Percentiles rank a stretch among this genome's conserved stretches.
phyloP scores from a whole-genome alignment of 768 basidiomycete species.

The Brasilioporus rufonigricans region DNA sequence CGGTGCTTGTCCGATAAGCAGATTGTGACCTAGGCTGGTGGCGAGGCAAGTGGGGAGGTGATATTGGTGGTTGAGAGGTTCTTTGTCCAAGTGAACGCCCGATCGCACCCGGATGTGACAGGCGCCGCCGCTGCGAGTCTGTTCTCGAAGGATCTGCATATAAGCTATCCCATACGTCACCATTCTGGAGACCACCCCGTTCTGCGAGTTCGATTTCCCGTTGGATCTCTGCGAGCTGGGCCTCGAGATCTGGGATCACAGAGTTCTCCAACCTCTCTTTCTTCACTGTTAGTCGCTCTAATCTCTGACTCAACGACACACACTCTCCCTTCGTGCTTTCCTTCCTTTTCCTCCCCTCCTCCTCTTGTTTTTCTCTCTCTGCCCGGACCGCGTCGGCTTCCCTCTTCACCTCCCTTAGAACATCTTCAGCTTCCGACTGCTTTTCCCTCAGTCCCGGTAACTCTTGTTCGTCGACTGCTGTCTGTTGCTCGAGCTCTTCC shows the following conservation, averaged over 20 bases:
- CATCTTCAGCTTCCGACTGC: constrained; percentile 41
- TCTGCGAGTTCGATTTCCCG: constrained; percentile 51
- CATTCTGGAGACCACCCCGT: constrained; percentile 26
- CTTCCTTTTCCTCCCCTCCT: constrained; percentile 49
- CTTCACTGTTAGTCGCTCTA: constrained; percentile 67
- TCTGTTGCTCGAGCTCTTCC: constrained; percentile 42
- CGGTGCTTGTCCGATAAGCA: constrained; percentile 19
- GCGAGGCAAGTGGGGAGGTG: constrained; percentile 27
- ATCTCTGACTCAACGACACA: constrained; percentile 48
- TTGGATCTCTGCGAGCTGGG: constrained; percentile 57
- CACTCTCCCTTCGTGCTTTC: constrained; percentile 62
- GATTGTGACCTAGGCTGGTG: constrained; percentile 29
- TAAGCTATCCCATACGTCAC: constrained; percentile 14
- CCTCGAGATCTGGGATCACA: constrained; percentile 65
- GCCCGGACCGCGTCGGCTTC: constrained; percentile 46
- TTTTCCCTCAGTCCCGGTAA: constrained; percentile 40
- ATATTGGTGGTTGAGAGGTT: constrained; percentile 18
- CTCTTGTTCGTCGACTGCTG: constrained; percentile 37
- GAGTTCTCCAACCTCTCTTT: constrained; percentile 62
- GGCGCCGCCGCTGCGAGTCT: constrained; percentile 23
- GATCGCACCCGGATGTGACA: constrained; percentile 30
- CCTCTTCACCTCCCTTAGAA: constrained; percentile 37
- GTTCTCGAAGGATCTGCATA: constrained; percentile 15
- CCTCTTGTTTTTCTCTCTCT: constrained; percentile 48
- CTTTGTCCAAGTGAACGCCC: constrained; percentile 21